Evolutionary conservation across 2,329 filamentous ascomycete species (phyloP), one percentile per base, ranked within the genome.

Genomic region (Elsinoe batatas): DNA sequence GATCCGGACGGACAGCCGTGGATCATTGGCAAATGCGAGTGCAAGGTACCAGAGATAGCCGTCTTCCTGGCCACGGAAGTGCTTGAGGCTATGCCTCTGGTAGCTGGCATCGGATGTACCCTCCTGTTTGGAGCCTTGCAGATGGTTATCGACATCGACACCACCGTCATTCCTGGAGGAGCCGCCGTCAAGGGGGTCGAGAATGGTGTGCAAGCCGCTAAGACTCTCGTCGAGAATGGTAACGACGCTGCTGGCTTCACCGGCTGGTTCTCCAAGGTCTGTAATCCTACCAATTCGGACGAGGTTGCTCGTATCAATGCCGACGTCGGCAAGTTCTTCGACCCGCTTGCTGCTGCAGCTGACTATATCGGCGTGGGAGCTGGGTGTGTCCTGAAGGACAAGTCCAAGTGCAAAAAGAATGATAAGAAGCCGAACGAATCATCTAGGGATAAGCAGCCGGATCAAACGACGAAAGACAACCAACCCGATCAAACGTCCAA

Each of bases 241-340:
- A 49, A 40, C 6, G 32, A 33, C 20, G 42, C 26, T n/a, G 38
- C 38, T 54, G 58, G 51, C 17, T 55, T 55, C 5, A 55, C 56
- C 5, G 58, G 58, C 15, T 63, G 65, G 54, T 55, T 65, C 30
- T 32, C 46, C 13, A 40, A 58, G 26, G 60, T 64, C 44, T 67
- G 64, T 58, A 36, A 49, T 7, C 64, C 64, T 5, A 54, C 43
- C 3, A 62, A 64, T 47, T 46, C 56, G 2, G 61, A 46, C 30
- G 60, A 20, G 26, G 44, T 49, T 15, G 44, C 44, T 26, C 32
- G 26, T 22, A 13, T 49, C 44, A 49, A 49, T 11, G 44, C 44
- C n/a, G 44, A 49, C 11, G 32, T 49, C 5, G 44, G 44, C 12
- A 49, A 49, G 15, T 33, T 49, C 44, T 49, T 49, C 30, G 44